These are phyloP conservation scores for Dryadomyces quercivorus DNA, from an alignment of 2,329 filamentous ascomycete genomes.

Conservation along the genomic window DNA sequence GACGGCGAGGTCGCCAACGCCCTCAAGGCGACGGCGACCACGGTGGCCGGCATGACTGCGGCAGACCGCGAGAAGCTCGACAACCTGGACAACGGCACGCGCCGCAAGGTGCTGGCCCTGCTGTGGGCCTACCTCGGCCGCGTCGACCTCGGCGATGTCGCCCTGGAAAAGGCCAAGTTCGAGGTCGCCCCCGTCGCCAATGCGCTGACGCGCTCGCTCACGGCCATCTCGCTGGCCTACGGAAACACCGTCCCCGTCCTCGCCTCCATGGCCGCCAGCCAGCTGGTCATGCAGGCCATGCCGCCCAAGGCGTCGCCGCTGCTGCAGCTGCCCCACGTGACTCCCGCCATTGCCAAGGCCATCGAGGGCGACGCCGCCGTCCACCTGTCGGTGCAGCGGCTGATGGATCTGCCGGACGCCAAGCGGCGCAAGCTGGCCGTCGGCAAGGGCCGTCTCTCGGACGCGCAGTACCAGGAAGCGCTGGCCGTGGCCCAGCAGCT, in stretches of 20 bases:
- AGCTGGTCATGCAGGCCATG: constrained; percentile 82
- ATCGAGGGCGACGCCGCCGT: constrained; percentile 65
- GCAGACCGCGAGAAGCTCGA: constrained; percentile 70
- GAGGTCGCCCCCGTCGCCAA: constrained; percentile 80
- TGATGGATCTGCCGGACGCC: constrained; percentile 72
- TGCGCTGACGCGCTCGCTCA: constrained; percentile 74
- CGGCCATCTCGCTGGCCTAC: constrained; percentile 77
- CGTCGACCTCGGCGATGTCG: constrained; percentile 67
- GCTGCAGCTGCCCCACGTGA: constrained; percentile 84
- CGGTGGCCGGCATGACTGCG: constrained; percentile 39
- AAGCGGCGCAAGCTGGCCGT: constrained; percentile 61
- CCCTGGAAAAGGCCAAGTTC: constrained; percentile 75
- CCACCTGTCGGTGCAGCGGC: constrained; percentile 71
- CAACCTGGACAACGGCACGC: constrained; percentile 65
- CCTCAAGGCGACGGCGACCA: constrained; percentile 28
- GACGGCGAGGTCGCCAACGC: not conserved
- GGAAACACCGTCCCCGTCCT: constrained; percentile 73
- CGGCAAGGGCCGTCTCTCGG: constrained; percentile 57
- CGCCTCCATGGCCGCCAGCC: constrained; percentile 67
- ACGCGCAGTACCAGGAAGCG: constrained; percentile 64
- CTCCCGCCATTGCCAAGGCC: constrained; percentile 48
- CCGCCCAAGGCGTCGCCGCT: constrained; percentile 75
- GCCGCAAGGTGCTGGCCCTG: constrained; percentile 76
- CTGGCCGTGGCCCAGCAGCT: constrained; percentile 72
- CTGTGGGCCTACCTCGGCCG: constrained; percentile 93